A percentile compares a stretch with the other conserved stretches of the same genome.
Evolutionary conservation across 2,329 filamentous ascomycete genomes (phyloP).

Genomic region (Fusarium neocosmosporiellum): DNA sequence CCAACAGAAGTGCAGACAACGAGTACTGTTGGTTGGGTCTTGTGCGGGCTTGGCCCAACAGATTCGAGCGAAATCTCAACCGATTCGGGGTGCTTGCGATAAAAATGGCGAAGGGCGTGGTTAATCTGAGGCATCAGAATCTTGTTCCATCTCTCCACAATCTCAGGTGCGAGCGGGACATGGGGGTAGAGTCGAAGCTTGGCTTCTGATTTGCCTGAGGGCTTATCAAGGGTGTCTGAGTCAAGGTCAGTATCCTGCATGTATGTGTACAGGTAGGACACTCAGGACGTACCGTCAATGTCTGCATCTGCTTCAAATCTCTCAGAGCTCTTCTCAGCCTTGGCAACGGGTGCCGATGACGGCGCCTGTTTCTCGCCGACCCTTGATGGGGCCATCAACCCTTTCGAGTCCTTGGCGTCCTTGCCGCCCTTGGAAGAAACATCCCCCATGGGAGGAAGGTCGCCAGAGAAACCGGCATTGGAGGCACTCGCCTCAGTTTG

Average conservation of each 20-base stretch:
- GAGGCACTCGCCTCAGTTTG: slow-evolving; percentile 25
- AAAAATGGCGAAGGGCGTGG: slow-evolving; percentile 74
- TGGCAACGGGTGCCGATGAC: slow-evolving; percentile 4
- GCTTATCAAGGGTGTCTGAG: slow-evolving; percentile 37
- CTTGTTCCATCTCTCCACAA: slow-evolving; percentile 78
- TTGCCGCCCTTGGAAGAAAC: slow-evolving; percentile 20
- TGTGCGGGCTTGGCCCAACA: slow-evolving; percentile 75
- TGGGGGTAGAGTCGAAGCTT: slow-evolving; percentile 71
- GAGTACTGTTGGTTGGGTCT: slow-evolving; percentile 77
- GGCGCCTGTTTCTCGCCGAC: slow-evolving; percentile 32
- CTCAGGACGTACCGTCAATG: slow-evolving; percentile 29
- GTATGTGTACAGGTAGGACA: too few species aligned
- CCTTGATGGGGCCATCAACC: slow-evolving; percentile 11
- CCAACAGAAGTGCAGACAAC: slow-evolving; percentile 81
- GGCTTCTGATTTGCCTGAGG: slow-evolving; percentile 41
- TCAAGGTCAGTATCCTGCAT: slow-evolving; percentile 5
- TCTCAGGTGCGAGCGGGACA: slow-evolving; percentile 66
- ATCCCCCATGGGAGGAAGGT: slow-evolving; percentile 3
- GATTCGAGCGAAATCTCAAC: slow-evolving; percentile 82
- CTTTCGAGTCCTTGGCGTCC: slow-evolving; percentile 25
- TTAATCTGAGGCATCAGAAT: slow-evolving; percentile 80
- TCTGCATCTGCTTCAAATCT: slow-evolving; percentile 21
- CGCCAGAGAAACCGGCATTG: neutral
- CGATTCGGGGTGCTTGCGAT: slow-evolving; percentile 79
- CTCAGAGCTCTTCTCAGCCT: slow-evolving; percentile 11